These are phyloP conservation scores for Leucogyrophana mollusca DNA, from an alignment of 768 basidiomycete species.

Conservation along the genomic window DNA sequence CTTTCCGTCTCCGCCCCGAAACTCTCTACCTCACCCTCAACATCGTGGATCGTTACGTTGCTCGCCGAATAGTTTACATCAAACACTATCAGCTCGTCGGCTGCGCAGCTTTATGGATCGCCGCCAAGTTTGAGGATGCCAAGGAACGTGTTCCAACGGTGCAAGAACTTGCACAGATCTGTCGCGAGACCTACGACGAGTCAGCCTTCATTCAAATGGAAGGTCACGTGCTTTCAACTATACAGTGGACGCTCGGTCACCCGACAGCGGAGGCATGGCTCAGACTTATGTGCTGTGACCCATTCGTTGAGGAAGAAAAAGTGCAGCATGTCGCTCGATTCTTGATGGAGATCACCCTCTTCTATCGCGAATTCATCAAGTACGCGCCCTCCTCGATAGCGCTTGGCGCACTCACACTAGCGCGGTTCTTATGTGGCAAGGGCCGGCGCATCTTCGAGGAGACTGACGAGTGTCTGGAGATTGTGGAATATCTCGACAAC, in stretches of 20 bases:
- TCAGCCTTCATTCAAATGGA: conserved; percentile 99
- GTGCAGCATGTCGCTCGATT: conserved; percentile 96
- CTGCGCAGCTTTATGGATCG: conserved; percentile 98
- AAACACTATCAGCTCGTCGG: conserved; percentile 99
- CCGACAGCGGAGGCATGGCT: conserved; percentile 99
- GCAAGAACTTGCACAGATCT: conserved; percentile 91
- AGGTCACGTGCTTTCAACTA: conserved; percentile 92
- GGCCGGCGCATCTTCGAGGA: conserved; percentile 79
- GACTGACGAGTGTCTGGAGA: conserved; percentile 77
- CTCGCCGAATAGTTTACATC: conserved; percentile 96
- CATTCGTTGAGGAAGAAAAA: conserved; percentile 78
- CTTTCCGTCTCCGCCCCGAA: conserved; percentile 96
- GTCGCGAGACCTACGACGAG: conserved; percentile 96
- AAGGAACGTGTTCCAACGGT: conserved; percentile 98
- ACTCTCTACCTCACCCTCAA: conserved; percentile 98
- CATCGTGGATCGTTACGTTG: conserved; percentile 98
- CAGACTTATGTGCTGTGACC: conserved; percentile 74
- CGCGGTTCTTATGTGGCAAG: conserved; percentile 85
- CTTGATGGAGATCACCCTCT: conserved; percentile 98
- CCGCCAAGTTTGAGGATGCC: conserved; percentile 98
- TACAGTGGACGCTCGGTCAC: conserved; percentile 95
- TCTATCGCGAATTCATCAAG: conserved; percentile 93
- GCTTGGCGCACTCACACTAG: conserved; percentile 83
- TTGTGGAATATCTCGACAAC: conserved; percentile 83
- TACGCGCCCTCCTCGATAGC: conserved; percentile 86